A percentile compares a stretch with the other conserved stretches of the same genome.
phyloP scores from a whole-genome alignment of 1,284 basidiomycete genomes.

The Trichosporon faecale region DNA sequence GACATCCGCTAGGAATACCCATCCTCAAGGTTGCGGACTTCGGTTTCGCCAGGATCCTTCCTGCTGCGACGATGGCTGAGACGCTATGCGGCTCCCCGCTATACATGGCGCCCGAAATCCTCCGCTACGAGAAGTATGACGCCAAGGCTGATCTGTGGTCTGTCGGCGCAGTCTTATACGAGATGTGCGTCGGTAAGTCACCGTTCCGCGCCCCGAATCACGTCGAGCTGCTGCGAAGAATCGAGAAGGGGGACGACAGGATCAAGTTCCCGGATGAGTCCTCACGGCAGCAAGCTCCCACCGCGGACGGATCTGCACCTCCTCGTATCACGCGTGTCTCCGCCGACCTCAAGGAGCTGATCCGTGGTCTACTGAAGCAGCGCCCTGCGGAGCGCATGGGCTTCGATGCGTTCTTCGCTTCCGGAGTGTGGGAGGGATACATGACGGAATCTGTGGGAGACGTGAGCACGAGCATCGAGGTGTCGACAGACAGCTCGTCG shows the following conservation, averaged over 20 bases:
- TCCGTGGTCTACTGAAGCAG: conserved; percentile 76
- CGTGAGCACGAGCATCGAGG: conserved; percentile 37
- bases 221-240: conserved; percentile 89
- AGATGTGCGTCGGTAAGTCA: conserved; percentile 89
- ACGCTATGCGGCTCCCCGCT: conserved; percentile 96
- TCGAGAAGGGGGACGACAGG: conserved; percentile 69
- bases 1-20: conserved; percentile 86
- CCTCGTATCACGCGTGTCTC: conserved; percentile 59
- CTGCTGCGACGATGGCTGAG: conserved; percentile 90
- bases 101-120: conserved; percentile 99
- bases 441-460: conserved; percentile 59
- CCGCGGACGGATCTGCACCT: conserved; percentile 26
- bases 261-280: conserved; percentile 90
- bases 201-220: conserved; percentile 95
- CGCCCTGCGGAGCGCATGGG: conserved; percentile 78
- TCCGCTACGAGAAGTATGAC: conserved; percentile 96
- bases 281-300: conserved; percentile 53
- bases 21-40: conserved; percentile 98
- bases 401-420: conserved; percentile 89
- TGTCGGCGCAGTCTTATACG: conserved; percentile 92
- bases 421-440: conserved; percentile 72
- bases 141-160: conserved; percentile 98
- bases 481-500: conserved; percentile 38
- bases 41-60: conserved; percentile 90
- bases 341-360: conserved; percentile 81